Evolutionary conservation across 768 basidiomycete species (phyloP).

Genomic region (Vararia minispora): DNA sequence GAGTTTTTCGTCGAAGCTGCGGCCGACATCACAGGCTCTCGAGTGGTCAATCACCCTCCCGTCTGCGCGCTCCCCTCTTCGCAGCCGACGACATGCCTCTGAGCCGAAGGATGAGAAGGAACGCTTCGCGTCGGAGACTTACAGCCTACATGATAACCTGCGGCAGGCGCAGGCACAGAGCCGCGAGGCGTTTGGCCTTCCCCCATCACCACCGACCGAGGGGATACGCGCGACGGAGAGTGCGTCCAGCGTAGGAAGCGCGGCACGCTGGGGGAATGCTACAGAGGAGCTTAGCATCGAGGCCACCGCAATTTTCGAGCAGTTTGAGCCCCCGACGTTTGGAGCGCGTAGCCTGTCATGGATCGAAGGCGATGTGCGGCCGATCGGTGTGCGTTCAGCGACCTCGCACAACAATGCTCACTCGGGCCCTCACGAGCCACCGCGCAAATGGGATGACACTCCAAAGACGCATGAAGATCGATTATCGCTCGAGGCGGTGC

Average conservation of each 20-base stretch:
- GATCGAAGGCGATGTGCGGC: constrained; percentile 20
- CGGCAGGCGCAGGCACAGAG: constrained; percentile 13
- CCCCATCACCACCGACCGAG: constrained; percentile 18
- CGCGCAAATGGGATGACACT: too few relatives aligned
- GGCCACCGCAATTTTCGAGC: constrained; percentile 10
- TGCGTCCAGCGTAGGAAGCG: constrained; percentile 7
- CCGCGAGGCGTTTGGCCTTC: constrained; percentile 19
- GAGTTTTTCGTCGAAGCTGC: too few relatives aligned
- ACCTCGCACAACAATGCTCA: too few relatives aligned
- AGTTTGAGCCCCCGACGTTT: constrained; percentile 2
- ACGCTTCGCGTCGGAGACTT: background rate
- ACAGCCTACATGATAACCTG: background rate
- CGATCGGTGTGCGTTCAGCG: too few relatives aligned
- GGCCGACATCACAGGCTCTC: too few relatives aligned
- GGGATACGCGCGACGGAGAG: constrained; percentile 8
- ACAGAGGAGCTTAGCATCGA: constrained; percentile 5
- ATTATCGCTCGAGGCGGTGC: too few relatives aligned
- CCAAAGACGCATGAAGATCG: too few relatives aligned
- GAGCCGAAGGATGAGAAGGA: background rate
- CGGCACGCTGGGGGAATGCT: constrained; percentile 13
- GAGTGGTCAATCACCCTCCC: too few relatives aligned
- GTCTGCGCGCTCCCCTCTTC: background rate
- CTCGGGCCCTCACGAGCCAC: too few relatives aligned
- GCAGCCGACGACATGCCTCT: background rate
- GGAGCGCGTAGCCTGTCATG: background rate